Conservation (phyloP, 2,329 filamentous ascomycete species). For the Neonectria neomacrospora region DNA sequence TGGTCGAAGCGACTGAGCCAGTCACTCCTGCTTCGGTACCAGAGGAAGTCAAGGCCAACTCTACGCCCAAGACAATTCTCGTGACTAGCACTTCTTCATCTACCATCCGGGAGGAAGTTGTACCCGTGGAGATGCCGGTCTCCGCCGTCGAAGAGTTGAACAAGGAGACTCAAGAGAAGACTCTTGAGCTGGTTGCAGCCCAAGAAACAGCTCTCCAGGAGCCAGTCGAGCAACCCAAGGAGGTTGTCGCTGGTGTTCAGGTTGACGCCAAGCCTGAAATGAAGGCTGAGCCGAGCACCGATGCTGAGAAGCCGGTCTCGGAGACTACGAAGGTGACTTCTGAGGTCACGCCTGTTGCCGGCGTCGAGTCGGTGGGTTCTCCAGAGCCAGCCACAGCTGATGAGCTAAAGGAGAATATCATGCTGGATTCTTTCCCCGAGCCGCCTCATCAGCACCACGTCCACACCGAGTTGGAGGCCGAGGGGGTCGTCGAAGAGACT, state of each 20-base stretch:
- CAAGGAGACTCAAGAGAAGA: background rate
- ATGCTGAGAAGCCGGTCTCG: slow-evolving; percentile 26
- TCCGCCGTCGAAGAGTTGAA: background rate
- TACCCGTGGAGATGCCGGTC: slow-evolving; percentile 11
- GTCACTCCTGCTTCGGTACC: background rate
- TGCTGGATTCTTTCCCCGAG: slow-evolving; percentile 33
- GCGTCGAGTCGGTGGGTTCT: slow-evolving; percentile 9
- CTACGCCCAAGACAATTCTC: slow-evolving; percentile 37
- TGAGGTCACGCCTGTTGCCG: slow-evolving; percentile 13
- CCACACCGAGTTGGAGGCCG: slow-evolving; percentile 8
- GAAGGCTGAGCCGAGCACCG: slow-evolving; percentile 9
- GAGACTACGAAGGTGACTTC: slow-evolving; percentile 20
- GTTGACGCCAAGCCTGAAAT: slow-evolving; percentile 3
- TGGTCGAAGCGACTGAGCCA: slow-evolving; percentile 24
- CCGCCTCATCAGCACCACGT: slow-evolving; percentile 27
- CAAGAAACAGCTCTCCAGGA: background rate
- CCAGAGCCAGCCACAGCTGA: slow-evolving; percentile 10
- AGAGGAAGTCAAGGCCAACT: slow-evolving; percentile 27
- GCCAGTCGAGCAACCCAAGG: slow-evolving; percentile 4
- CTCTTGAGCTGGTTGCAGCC: slow-evolving; percentile 4
- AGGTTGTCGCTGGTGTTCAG: slow-evolving; percentile 8
- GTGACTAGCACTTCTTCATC: slow-evolving; percentile 30
- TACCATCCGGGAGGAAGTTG: slow-evolving; percentile 26
- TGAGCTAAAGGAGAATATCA: slow-evolving; percentile 15
- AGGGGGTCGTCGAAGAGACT: background rate